Base-by-base conservation (phyloP, 2,329 filamentous ascomycete species). In the Pezicula rhizophila region DNA sequence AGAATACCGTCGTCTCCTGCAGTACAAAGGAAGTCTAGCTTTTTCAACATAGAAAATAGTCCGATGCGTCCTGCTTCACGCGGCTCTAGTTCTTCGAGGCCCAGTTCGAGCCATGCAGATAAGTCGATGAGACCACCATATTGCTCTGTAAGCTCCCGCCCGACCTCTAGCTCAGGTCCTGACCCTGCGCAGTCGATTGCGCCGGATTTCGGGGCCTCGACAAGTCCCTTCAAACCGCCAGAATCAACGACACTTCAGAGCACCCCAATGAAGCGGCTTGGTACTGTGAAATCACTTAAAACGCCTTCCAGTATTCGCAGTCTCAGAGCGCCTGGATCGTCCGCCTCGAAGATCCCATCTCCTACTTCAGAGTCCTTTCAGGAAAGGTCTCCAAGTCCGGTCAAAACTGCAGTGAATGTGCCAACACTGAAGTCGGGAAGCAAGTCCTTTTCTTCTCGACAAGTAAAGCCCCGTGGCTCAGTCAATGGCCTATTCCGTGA, bases 1-100 rank as follows among this genome's bases (percentile, higher is more conserved):
- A 79, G 82, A 42, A 72, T 96, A 26, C 87, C 90, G 0, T 82
- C 87, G 0, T 93, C 90, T 1, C 90, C 91, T 4, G 80, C 79
- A 0, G 66, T 86, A 41, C 79, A 76, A 46, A 80, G 82, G 47
- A 72, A 78, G 8, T 89, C 88, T 0, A 82, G 79, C 48, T 90
- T 95, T 65, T 93, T 87, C 62, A 82, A 81, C 43, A 68, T 73
- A 2, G 74, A 82, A n/a, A 77, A 78, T 50, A 31, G 7, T 31
- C 72, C 77, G 6, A 78, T 78, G 68, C 73, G 75, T 15, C 78
- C 85, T 26, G n/a, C 51, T 8, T 61, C 60, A 14, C 54, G 55
- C 15, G 49, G 51, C 5, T 52, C 42, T 18, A 51, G 51, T 35
- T 50, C 48, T 10, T 63, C 60, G 5, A 55, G 59, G 28, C 58